Percentiles rank a stretch among this genome's conserved stretches.
These are phyloP conservation scores for Chionographis japonica DNA, from an alignment of 106 monocot genomes.

Conservation along the genomic window DNA sequence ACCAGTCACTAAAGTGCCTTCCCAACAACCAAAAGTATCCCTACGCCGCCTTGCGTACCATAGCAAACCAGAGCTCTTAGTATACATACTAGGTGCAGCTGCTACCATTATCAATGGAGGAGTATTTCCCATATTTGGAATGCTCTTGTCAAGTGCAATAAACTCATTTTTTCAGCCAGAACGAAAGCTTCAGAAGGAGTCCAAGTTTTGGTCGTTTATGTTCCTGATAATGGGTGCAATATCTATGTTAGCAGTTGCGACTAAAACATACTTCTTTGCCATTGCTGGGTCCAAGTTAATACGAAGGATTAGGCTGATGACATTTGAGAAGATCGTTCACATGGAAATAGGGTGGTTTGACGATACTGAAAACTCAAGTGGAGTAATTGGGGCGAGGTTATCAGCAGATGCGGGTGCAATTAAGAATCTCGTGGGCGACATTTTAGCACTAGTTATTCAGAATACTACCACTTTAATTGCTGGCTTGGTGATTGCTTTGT, in stretches of 20 bases:
- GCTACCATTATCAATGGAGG: conserved; percentile 18
- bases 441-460: conserved; percentile 55
- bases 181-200: conserved; percentile 19
- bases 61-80: conserved; percentile 31
- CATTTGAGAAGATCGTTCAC: conserved; percentile 46
- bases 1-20: neutral
- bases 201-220: conserved; percentile 32
- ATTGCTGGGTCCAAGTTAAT: conserved; percentile 58
- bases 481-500: conserved; percentile 62
- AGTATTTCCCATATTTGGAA: conserved; percentile 31
- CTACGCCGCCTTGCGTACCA: conserved; percentile 19
- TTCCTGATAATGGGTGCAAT: conserved; percentile 18
- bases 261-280: conserved; percentile 47
- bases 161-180: conserved; percentile 29
- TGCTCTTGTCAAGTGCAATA: conserved; percentile 19
- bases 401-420: conserved; percentile 60
- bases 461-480: conserved; percentile 37
- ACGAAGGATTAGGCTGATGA: conserved; percentile 36
- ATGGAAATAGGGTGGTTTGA: conserved; percentile 73
- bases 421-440: conserved; percentile 64
- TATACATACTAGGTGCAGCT: conserved; percentile 13
- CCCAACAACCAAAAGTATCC: conserved; percentile 8
- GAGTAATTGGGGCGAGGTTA: conserved; percentile 50
- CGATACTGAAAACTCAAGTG: conserved; percentile 40
- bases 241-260: conserved; percentile 16